A percentile compares a stretch with the other conserved stretches of the same genome.
Evolutionary conservation across 106 monocot species (phyloP).

Genomic region (Dendrobium officinale): DNA sequence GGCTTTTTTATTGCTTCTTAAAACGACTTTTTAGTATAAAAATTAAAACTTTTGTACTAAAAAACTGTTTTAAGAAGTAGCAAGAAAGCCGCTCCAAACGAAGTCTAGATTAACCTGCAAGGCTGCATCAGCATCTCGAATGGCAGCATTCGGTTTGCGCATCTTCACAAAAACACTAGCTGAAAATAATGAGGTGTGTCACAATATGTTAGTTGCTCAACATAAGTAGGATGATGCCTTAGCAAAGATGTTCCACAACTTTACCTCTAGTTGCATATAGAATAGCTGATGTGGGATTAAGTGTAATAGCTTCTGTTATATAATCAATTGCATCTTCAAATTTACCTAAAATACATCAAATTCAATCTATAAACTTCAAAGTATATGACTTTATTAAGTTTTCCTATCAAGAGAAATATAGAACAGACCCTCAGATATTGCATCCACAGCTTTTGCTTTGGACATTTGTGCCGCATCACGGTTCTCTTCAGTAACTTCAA

Average conservation of each 20-base stretch:
- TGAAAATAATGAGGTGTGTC: constrained; percentile 20
- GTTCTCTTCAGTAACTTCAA: constrained; percentile 67
- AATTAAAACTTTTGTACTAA: no score
- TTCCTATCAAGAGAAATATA: constrained; percentile 1
- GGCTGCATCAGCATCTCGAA: constrained; percentile 76
- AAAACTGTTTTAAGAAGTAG: no score
- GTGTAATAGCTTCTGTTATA: constrained; percentile 63
- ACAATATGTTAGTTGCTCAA: background rate
- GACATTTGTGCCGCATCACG: constrained; percentile 63
- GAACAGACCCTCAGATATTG: constrained; percentile 48
- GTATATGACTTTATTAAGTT: no score
- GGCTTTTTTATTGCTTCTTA: no score
- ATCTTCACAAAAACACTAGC: constrained; percentile 71
- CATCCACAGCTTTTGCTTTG: constrained; percentile 63
- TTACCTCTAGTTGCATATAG: constrained; percentile 80
- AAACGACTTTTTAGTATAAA: no score
- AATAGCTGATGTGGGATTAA: constrained; percentile 76
- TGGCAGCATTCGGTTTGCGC: constrained; percentile 81
- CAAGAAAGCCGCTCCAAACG: no score
- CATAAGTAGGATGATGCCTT: background rate
- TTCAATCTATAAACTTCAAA: background rate
- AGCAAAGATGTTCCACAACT: background rate
- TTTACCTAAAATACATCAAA: constrained; percentile 33
- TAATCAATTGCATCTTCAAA: constrained; percentile 55
- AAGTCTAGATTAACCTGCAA: constrained; percentile 39